phyloP scores from a whole-genome alignment of 305 asterid genomes.

The Fraxinus baroniana region DNA sequence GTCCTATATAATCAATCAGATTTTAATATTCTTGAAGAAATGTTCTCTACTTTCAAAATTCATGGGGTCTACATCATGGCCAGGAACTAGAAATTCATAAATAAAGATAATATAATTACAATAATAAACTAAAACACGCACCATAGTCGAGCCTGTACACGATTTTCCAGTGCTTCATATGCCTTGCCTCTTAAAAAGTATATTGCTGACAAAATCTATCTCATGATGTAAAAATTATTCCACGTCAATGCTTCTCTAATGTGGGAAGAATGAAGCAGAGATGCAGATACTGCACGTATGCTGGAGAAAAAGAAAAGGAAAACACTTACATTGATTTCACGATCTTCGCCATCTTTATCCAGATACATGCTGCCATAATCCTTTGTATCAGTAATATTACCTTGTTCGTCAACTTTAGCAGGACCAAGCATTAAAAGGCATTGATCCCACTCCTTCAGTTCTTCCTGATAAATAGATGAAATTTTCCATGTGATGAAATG shows the following conservation, averaged over 20 bases:
- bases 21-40: conserved; percentile 7
- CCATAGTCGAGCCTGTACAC: conserved; percentile 92
- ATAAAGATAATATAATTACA: not conserved
- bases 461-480: conserved; percentile 60
- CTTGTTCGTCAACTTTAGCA: conserved; percentile 92
- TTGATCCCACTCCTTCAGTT: conserved; percentile 97
- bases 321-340: conserved; percentile 87
- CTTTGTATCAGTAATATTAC: conserved; percentile 76
- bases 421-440: conserved; percentile 94
- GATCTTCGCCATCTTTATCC: conserved; percentile 97
- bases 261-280: not conserved
- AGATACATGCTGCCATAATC: conserved; percentile 74
- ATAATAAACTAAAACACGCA: conserved; percentile 32
- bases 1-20: not conserved
- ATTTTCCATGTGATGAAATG: not conserved
- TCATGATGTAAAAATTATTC: conserved; percentile 29
- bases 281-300: conserved; percentile 22
- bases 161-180: conserved; percentile 91
- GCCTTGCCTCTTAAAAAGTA: conserved; percentile 99
- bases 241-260: conserved; percentile 3
- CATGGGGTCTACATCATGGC: conserved; percentile 17
- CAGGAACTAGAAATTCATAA: conserved; percentile 13
- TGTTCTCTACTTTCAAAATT: not conserved
- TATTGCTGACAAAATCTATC: conserved; percentile 84
- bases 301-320: conserved; percentile 16